Evolutionary conservation across 345 rosid genomes (phyloP), one percentile per base, ranked within the genome.

Genomic region (Lepidium africanum): DNA sequence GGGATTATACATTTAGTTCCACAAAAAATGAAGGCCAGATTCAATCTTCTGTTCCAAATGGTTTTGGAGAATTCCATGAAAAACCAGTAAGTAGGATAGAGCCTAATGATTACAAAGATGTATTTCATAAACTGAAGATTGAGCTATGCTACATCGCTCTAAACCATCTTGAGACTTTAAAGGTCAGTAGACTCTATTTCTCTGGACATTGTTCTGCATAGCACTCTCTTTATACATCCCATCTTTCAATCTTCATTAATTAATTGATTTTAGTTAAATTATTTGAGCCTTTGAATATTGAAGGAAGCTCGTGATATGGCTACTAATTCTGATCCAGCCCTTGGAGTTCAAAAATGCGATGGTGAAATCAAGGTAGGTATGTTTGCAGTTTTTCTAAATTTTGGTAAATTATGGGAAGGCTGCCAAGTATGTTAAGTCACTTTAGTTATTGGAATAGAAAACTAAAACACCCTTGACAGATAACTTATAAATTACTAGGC

Each of bases 351-450:
- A 72, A 79, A 74, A 72, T 74, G 65, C 52, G 83, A 77, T 42
- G 54, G 55, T 79, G 96, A 91, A 78, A 81, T 94, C 76, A 74
- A 81, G 97, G 99, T 94, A 59, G 46, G 82, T 63, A 16, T 56
- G 39, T 70, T 68, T 38, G 3, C 17, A 37, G 9, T 67, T 52
- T 62, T 21, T 36, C 53, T n/a, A 12, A 59, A n/a, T 19, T 4
- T 10, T 70, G 38, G 23, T 1, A 16, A 39, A 40, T 27, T 50
- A 19, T 39, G 15, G 33, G 32, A 57, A 41, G 41, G 54, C 45
- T 60, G n/a, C 46, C 21, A 60, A 59, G 21, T 35, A 9, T 14
- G 16, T 40, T 50, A 35, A 41, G 25, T 46, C 9, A 51, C 30
- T 61, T 23, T 50, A 49, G 52, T 13, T 39, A 40, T 41, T 61